phyloP scores from a whole-genome alignment of 2,329 filamentous ascomycete species.

The Acrocalymma vagum region DNA sequence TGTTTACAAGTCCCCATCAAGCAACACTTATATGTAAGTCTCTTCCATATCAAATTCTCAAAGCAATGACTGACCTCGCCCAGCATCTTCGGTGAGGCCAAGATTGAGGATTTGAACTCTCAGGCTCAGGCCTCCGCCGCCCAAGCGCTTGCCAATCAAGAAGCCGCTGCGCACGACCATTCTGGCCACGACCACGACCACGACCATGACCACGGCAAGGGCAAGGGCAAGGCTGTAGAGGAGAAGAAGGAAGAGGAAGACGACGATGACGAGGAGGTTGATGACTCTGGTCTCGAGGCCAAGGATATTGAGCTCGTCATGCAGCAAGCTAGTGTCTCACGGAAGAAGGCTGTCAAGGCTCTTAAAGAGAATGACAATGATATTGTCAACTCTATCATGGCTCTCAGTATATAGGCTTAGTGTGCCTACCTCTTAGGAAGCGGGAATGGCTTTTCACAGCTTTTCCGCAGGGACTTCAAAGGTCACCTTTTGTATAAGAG shows the following conservation, averaged over 20 bases:
- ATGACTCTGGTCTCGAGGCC: constrained; percentile 91
- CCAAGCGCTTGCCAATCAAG: constrained; percentile 87
- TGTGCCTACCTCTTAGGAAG: constrained; percentile 15
- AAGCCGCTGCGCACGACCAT: constrained; percentile 72
- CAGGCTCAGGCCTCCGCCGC: constrained; percentile 95
- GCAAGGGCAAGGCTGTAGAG: constrained; percentile 74
- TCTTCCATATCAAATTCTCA: constrained; percentile 10
- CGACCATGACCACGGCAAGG: constrained; percentile 64
- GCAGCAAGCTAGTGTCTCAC: constrained; percentile 94
- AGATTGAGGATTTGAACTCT: constrained; percentile 99
- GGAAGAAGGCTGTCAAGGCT: constrained; percentile 99
- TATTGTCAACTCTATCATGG: constrained; percentile 99
- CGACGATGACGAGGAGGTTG: constrained; percentile 94
- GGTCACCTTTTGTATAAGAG: constrained; percentile 33
- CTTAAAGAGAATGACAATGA: constrained; percentile 99
- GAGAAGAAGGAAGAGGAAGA: constrained; percentile 79
- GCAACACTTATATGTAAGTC: constrained; percentile 99
- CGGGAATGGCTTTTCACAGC: constrained; percentile 24
- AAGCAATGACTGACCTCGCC: constrained; percentile 29
- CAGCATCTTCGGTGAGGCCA: constrained; percentile 99
- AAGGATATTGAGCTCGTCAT: constrained; percentile 99
- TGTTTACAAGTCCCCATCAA: constrained; percentile 98
- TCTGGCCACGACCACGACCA: constrained; percentile 77
- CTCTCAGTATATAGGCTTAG: constrained; percentile 67
- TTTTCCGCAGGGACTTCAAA: constrained; percentile 17